These are phyloP conservation scores for Trichomonas tenax DNA, from an alignment of 208 protist species.

Conservation along the genomic window DNA sequence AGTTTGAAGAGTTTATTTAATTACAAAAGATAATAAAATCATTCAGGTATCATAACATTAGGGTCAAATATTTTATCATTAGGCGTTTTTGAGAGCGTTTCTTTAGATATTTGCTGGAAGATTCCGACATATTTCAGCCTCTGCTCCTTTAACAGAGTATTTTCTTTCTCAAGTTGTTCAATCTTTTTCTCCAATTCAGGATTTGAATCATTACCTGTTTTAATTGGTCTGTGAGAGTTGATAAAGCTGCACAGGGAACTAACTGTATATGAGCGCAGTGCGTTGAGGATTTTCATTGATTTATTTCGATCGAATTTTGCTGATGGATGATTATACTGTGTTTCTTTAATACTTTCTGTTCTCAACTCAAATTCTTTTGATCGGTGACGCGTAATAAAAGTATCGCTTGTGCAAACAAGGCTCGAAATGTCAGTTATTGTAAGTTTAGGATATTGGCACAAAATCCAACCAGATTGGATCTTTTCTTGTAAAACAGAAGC, in stretches of 20 bases:
- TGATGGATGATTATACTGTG: background rate
- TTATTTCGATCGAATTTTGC: background rate
- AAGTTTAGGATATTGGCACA: background rate
- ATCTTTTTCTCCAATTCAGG: background rate
- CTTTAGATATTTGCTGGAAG: background rate
- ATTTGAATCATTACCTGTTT: background rate
- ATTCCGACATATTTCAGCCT: background rate
- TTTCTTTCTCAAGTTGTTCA: background rate
- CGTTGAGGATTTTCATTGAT: background rate
- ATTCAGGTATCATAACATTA: background rate
- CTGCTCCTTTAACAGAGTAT: background rate
- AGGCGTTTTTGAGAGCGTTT: background rate
- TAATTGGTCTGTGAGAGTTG: background rate
- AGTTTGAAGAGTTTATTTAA: too few relatives aligned
- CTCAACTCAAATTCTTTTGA: background rate
- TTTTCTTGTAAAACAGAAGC: background rate
- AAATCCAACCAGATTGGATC: background rate
- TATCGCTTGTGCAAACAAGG: background rate
- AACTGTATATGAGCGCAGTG: background rate
- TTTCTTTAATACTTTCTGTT: background rate
- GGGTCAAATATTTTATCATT: background rate
- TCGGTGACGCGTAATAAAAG: background rate
- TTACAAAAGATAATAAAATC: too few relatives aligned
- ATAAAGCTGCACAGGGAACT: background rate
- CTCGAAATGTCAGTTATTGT: background rate